phyloP scores from a whole-genome alignment of 2,329 filamentous ascomycete species.

The Ophiostoma populinum region DNA sequence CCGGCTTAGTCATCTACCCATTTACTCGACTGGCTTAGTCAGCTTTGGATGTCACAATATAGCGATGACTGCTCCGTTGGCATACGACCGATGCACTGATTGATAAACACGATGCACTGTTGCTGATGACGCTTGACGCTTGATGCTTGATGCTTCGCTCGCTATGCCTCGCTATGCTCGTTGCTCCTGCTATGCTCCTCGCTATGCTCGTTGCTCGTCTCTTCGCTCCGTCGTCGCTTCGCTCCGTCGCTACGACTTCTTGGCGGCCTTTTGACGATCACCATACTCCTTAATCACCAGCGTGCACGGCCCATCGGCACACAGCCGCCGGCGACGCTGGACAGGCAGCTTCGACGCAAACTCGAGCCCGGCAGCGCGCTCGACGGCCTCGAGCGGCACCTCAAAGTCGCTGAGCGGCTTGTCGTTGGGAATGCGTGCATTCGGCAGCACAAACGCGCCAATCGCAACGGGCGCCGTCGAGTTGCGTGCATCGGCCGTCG shows the following conservation, averaged over 20 bases:
- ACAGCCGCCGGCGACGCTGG: conserved; percentile 60
- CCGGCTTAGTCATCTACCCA: no score
- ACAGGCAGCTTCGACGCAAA: conserved; percentile 68
- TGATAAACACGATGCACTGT: no score
- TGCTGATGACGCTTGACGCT: no score
- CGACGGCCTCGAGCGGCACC: conserved; percentile 81
- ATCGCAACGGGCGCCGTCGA: conserved; percentile 57
- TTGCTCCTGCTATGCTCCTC: background rate
- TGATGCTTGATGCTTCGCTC: no score
- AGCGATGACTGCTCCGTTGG: no score
- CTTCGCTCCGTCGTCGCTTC: background rate
- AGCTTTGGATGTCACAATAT: no score
- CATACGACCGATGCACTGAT: no score
- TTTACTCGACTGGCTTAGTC: no score
- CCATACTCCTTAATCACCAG: conserved; percentile 68
- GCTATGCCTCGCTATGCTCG: background rate
- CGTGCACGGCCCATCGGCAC: conserved; percentile 70
- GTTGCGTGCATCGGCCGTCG: conserved; percentile 44
- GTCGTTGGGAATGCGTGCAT: conserved; percentile 70
- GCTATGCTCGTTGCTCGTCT: no score
- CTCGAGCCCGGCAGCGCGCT: conserved; percentile 80
- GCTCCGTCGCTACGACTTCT: conserved; percentile 11
- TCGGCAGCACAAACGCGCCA: conserved; percentile 88
- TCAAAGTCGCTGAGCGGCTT: conserved; percentile 86
- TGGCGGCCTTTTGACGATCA: conserved; percentile 36